These are phyloP conservation scores for Lumnitzera littorea DNA, from an alignment of 345 rosid species.

Conservation along the genomic window DNA sequence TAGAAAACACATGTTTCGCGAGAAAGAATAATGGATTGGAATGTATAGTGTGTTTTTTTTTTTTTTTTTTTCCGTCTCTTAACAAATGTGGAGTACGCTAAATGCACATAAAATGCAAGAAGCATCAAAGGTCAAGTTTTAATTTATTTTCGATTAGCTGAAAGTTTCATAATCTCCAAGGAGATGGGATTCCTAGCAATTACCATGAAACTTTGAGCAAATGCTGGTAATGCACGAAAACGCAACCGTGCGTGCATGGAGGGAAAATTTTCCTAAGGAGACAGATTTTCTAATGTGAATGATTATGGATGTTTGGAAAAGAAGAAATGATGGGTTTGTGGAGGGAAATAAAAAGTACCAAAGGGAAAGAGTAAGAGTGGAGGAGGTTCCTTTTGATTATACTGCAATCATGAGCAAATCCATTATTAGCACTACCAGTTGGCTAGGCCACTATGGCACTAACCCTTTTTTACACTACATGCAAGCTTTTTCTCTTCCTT, in stretches of 20 bases:
- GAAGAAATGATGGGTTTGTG: background rate
- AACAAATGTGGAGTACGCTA: too few relatives aligned
- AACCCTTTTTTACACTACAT: too few relatives aligned
- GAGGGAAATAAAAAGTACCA: conserved; percentile 7
- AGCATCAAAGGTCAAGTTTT: too few relatives aligned
- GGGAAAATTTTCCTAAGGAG: conserved; percentile 1
- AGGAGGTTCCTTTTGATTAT: conserved; percentile 5
- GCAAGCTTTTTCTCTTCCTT: background rate
- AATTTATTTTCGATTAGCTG: background rate
- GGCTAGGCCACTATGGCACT: conserved; percentile 1
- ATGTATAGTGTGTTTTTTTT: too few relatives aligned
- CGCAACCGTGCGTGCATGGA: too few relatives aligned
- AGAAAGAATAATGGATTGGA: too few relatives aligned
- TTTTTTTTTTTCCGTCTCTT: too few relatives aligned
- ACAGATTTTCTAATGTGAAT: conserved; percentile 6
- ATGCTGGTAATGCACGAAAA: conserved; percentile 3
- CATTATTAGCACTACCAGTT: conserved; percentile 3
- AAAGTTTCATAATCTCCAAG: too few relatives aligned
- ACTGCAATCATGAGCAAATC: conserved; percentile 7
- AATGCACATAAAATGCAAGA: too few relatives aligned
- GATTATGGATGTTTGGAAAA: conserved; percentile 1
- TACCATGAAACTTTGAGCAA: too few relatives aligned
- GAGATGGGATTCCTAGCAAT: too few relatives aligned
- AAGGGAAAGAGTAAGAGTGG: background rate
- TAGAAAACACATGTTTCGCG: too few relatives aligned